phyloP scores from a whole-genome alignment of 164 flowering plant genomes.

The Houttuynia cordata region DNA sequence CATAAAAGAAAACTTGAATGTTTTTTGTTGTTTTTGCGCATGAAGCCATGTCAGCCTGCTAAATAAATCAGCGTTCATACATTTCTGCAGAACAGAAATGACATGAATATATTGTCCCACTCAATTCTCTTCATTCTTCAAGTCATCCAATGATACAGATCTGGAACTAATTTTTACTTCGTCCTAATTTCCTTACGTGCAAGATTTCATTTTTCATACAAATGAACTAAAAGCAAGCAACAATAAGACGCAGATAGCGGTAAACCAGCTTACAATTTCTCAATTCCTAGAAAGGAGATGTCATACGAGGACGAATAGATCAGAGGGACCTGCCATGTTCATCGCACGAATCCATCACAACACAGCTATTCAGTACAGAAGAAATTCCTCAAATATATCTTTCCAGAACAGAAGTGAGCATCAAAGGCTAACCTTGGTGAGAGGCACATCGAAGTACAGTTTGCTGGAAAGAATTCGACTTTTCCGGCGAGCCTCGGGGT shows the following conservation, averaged over 20 bases:
- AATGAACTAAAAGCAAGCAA: not conserved
- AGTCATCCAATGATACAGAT: too few relatives aligned
- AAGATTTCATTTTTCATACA: not conserved
- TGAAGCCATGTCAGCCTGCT: too few relatives aligned
- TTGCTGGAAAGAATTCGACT: slow-evolving; percentile 68
- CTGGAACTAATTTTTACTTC: too few relatives aligned
- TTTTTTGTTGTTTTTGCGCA: too few relatives aligned
- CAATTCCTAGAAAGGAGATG: slow-evolving; percentile 70
- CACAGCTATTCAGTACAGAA: too few relatives aligned
- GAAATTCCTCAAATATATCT: too few relatives aligned
- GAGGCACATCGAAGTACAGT: slow-evolving; percentile 68
- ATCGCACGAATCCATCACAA: not conserved
- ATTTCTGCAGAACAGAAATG: too few relatives aligned
- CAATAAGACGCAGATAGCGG: not conserved
- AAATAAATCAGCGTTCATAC: too few relatives aligned
- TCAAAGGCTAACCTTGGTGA: slow-evolving; percentile 34
- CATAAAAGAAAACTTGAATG: too few relatives aligned
- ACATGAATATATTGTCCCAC: too few relatives aligned
- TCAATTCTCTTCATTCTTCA: too few relatives aligned
- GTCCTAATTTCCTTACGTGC: too few relatives aligned
- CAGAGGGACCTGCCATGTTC: slow-evolving; percentile 44
- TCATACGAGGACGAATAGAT: slow-evolving; percentile 70
- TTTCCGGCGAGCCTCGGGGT: slow-evolving; percentile 28
- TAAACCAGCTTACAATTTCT: slow-evolving; percentile 55
- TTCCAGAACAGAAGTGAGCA: not conserved